These are phyloP conservation scores for Volvox reticuliferus DNA, from an alignment of 139 green algal species.

Conservation along the genomic window DNA sequence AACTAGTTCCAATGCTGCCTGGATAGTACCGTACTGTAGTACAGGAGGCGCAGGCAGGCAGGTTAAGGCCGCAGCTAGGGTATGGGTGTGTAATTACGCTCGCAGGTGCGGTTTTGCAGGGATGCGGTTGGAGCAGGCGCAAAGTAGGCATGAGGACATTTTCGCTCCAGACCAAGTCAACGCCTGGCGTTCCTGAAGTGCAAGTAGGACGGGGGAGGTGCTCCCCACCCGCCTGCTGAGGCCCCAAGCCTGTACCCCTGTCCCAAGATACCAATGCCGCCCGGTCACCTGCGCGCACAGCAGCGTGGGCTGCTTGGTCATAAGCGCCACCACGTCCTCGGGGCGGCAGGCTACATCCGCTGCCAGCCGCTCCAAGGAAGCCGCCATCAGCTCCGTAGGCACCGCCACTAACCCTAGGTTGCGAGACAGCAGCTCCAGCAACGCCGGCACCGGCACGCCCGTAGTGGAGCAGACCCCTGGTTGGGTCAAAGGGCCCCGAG, in stretches of 20 bases:
- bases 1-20: conserved; percentile 46
- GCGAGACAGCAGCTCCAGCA: conserved; percentile 57
- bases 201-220: too few relatives aligned
- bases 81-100: too few relatives aligned
- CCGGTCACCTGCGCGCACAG: conserved; percentile 54
- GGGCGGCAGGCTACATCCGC: conserved; percentile 23
- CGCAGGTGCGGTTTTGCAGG: too few relatives aligned
- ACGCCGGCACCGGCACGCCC: conserved; percentile 23
- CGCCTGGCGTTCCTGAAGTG: too few relatives aligned
- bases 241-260: too few relatives aligned
- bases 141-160: too few relatives aligned
- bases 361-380: conserved; percentile 46
- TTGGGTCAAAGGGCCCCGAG: neutral
- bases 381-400: conserved; percentile 25
- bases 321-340: conserved; percentile 48
- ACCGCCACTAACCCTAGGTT: conserved; percentile 52
- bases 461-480: conserved; percentile 20
- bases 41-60: neutral
- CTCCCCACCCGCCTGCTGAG: too few relatives aligned
- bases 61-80: too few relatives aligned
- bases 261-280: too few relatives aligned
- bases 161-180: too few relatives aligned
- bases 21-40: conserved; percentile 45
- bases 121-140: too few relatives aligned
- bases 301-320: conserved; percentile 62